These are phyloP conservation scores for Mariannaea sp. DNA, from an alignment of 2,329 filamentous ascomycete genomes.

Conservation along the genomic window DNA sequence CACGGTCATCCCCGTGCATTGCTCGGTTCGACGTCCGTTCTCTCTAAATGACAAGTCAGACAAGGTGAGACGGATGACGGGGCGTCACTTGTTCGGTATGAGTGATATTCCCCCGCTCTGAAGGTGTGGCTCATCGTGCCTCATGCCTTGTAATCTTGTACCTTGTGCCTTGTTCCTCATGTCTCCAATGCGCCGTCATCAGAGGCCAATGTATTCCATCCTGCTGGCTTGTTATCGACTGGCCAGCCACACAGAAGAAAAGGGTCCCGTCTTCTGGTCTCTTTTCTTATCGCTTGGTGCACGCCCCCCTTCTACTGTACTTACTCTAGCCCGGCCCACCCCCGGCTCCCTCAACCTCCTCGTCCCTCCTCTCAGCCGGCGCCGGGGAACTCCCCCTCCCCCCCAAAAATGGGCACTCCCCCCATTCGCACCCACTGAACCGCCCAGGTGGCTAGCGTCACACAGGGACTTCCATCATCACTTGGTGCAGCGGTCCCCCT, in stretches of 20 bases:
- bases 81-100: slow-evolving; percentile 11
- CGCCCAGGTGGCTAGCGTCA: slow-evolving; percentile 21
- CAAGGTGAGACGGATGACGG: not conserved
- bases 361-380: no score
- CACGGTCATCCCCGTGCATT: no score
- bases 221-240: slow-evolving; percentile 22
- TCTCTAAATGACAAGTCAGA: not conserved
- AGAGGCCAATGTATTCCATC: not conserved
- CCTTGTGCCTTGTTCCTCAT: slow-evolving; percentile 11
- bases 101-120: slow-evolving; percentile 9
- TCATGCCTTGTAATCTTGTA: no score
- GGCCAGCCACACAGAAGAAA: slow-evolving; percentile 8
- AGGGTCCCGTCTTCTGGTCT: no score
- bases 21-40: slow-evolving; percentile 10
- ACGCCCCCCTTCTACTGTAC: slow-evolving; percentile 4
- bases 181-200: slow-evolving; percentile 3
- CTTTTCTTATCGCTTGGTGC: slow-evolving; percentile 25
- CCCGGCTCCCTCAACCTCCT: no score
- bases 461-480: not conserved
- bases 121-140: not conserved
- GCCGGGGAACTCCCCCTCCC: no score
- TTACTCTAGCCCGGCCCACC: no score
- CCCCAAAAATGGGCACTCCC: no score
- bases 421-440: slow-evolving; percentile 15
- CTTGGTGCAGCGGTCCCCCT: slow-evolving; percentile 17